phyloP scores from a whole-genome alignment of 176 grass and related monocot genomes.

The Chloris gayana region DNA sequence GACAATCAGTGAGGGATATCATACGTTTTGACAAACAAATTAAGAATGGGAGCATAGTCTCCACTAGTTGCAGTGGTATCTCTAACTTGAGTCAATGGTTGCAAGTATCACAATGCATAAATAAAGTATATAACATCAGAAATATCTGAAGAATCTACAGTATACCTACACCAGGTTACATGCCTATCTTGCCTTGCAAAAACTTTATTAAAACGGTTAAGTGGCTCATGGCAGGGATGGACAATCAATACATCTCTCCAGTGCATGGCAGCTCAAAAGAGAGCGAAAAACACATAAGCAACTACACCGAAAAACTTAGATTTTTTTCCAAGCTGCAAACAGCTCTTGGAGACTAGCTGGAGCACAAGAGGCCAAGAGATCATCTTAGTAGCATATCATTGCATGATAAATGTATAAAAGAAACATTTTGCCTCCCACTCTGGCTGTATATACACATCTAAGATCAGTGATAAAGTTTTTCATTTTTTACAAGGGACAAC shows the following conservation, averaged over 20 bases:
- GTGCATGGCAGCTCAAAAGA: not conserved
- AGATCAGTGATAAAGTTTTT: not conserved
- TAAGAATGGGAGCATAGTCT: constrained; percentile 20
- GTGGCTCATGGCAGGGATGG: not conserved
- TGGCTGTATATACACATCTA: not conserved
- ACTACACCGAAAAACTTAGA: not conserved
- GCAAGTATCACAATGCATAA: not conserved
- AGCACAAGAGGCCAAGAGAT: not conserved
- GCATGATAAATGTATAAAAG: not conserved
- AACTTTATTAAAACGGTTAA: not conserved
- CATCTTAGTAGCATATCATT: not conserved
- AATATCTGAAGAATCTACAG: constrained; percentile 14
- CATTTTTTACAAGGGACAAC: not conserved
- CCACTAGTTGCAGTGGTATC: constrained; percentile 6
- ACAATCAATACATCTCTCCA: not conserved
- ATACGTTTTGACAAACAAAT: constrained; percentile 37
- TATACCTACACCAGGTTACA: not conserved
- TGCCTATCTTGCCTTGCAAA: not conserved
- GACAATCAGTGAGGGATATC: not conserved
- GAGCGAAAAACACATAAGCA: not conserved
- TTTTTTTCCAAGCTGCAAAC: not conserved
- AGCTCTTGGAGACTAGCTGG: not conserved
- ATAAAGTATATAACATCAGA: not conserved
- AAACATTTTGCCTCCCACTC: not conserved
- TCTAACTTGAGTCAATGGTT: constrained; percentile 2